These are phyloP conservation scores for Candida ipomoeae DNA, from an alignment of 805 yeast species.

Conservation along the genomic window DNA sequence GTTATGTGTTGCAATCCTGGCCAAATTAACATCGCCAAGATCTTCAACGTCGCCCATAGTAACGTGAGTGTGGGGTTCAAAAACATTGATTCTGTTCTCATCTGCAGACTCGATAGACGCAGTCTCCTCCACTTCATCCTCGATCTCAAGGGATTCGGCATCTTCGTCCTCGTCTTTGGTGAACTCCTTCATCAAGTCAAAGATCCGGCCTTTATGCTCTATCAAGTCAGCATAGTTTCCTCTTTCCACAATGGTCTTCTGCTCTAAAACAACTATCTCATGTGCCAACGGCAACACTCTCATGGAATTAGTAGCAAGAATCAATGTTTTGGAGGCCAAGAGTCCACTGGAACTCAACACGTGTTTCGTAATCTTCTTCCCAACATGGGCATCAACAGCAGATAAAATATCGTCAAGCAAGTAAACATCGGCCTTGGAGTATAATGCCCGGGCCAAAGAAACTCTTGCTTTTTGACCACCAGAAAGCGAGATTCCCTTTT, in stretches of 20 bases:
- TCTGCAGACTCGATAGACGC: conserved; percentile 9
- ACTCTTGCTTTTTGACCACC: conserved; percentile 66
- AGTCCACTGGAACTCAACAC: conserved; percentile 49
- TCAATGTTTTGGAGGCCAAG: conserved; percentile 47
- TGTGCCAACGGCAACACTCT: conserved; percentile 55
- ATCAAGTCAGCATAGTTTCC: conserved; percentile 49
- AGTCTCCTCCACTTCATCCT: conserved; percentile 8
- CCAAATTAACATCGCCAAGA: conserved; percentile 13
- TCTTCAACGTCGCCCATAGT: conserved; percentile 22
- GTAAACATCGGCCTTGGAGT: conserved; percentile 54
- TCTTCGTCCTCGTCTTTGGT: conserved; percentile 20
- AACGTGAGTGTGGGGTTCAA: conserved; percentile 10
- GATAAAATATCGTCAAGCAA: conserved; percentile 62
- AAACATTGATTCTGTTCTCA: conserved; percentile 3
- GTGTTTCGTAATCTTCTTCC: conserved; percentile 47
- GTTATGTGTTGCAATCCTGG: conserved; percentile 14
- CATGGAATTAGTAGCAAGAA: conserved; percentile 57
- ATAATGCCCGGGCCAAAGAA: conserved; percentile 66
- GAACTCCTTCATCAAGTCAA: conserved; percentile 29
- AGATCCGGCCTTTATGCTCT: conserved; percentile 33
- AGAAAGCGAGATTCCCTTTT: conserved; percentile 55
- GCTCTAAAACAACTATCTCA: conserved; percentile 54
- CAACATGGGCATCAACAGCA: conserved; percentile 73
- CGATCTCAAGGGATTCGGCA: conserved; percentile 12
- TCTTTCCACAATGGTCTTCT: conserved; percentile 52